phyloP scores from a whole-genome alignment of 2,329 filamentous ascomycete species.

The Beauveria australis region DNA sequence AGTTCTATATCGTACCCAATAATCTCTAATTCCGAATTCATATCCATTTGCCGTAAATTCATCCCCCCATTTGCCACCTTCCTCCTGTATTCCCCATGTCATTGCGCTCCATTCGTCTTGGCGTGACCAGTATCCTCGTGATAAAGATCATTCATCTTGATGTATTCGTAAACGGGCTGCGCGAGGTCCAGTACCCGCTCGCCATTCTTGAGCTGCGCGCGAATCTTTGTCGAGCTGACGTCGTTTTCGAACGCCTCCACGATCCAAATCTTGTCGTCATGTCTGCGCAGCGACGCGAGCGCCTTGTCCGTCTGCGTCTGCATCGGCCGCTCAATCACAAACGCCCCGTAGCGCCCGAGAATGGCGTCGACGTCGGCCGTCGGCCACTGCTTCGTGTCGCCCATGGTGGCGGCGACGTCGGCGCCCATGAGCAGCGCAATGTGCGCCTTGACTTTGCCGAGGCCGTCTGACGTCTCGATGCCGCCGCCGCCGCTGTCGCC shows the following conservation, averaged over 20 bases:
- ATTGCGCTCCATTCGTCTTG: conserved; percentile 8
- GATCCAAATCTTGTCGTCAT: conserved; percentile 72
- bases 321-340: conserved; percentile 65
- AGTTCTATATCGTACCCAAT: not conserved
- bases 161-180: conserved; percentile 62
- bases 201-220: conserved; percentile 65
- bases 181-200: conserved; percentile 71
- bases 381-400: conserved; percentile 64
- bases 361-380: conserved; percentile 77
- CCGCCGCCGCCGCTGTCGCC: conserved; percentile 39
- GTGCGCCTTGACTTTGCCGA: conserved; percentile 51
- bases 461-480: conserved; percentile 56
- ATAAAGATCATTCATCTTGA: conserved; percentile 56
- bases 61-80: not conserved
- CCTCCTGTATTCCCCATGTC: not conserved
- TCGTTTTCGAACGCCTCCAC: conserved; percentile 83
- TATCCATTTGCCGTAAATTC: no score
- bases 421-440: conserved; percentile 73
- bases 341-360: conserved; percentile 66
- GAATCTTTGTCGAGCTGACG: conserved; percentile 69
- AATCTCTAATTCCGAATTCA: not conserved
- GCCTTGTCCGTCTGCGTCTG: conserved; percentile 82
- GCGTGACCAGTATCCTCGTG: conserved; percentile 18
- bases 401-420: conserved; percentile 64
- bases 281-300: conserved; percentile 64